Evolutionary conservation across 495 filamentous ascomycete species (phyloP).

Genomic region (Penicillium soppii): DNA sequence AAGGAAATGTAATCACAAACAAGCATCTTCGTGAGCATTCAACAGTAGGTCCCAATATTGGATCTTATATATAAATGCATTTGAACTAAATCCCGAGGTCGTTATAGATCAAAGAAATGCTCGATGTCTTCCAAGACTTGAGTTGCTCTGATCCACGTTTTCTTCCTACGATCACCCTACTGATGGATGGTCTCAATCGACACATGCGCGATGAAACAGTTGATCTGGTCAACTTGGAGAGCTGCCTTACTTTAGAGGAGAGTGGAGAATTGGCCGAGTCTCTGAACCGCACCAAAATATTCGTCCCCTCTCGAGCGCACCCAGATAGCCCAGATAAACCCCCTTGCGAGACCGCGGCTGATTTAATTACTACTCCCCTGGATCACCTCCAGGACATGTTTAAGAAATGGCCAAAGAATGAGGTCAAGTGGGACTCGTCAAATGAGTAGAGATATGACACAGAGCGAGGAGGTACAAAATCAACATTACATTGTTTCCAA

Average conservation of each 20-base stretch:
- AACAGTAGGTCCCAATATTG: conserved; percentile 28
- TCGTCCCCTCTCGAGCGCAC: conserved; percentile 59
- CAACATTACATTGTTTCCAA: background rate
- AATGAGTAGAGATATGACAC: conserved; percentile 1
- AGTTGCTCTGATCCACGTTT: conserved; percentile 46
- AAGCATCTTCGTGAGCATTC: conserved; percentile 59
- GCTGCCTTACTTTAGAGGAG: conserved; percentile 34
- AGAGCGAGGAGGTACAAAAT: background rate
- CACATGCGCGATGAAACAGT: conserved; percentile 61
- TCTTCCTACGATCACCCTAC: conserved; percentile 46
- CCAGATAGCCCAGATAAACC: conserved; percentile 35
- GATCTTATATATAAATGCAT: background rate
- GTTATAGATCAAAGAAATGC: conserved; percentile 59
- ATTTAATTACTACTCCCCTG: conserved; percentile 30
- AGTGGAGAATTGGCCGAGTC: conserved; percentile 47
- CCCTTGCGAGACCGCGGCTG: conserved; percentile 27
- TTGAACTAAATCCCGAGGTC: no score
- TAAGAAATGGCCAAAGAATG: conserved; percentile 28
- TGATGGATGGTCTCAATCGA: conserved; percentile 50
- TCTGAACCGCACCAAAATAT: conserved; percentile 60
- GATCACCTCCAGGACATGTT: conserved; percentile 35
- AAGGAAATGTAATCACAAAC: conserved; percentile 50
- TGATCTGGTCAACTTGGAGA: conserved; percentile 55
- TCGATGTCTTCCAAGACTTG: conserved; percentile 60
- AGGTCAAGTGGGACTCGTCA: background rate